phyloP scores from a whole-genome alignment of 306 rosid genomes.

The Prosopis cineraria region DNA sequence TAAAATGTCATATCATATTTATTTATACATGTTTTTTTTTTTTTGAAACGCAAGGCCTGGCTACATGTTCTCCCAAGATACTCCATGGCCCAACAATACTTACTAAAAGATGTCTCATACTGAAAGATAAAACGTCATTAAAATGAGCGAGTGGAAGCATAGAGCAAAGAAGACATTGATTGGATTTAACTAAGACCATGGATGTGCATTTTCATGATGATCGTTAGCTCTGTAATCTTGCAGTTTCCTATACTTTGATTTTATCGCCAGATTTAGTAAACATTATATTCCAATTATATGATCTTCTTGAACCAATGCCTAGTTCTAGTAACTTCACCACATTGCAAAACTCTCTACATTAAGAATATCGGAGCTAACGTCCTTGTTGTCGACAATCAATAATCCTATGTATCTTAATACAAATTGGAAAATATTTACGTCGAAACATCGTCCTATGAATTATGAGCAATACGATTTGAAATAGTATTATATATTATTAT shows the following conservation, averaged over 20 bases:
- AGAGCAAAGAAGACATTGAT: background rate
- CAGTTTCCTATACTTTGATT: background rate
- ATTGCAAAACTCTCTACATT: background rate
- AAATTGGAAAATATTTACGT: background rate
- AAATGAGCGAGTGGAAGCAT: no score
- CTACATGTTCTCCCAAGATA: no score
- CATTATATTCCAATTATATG: background rate
- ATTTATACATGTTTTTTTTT: no score
- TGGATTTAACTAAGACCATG: background rate
- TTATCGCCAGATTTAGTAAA: conserved; percentile 31
- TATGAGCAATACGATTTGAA: background rate
- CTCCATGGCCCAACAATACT: no score
- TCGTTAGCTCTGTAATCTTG: background rate
- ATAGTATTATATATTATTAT: background rate
- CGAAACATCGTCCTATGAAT: background rate
- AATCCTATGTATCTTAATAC: background rate
- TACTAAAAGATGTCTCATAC: background rate
- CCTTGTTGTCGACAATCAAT: background rate
- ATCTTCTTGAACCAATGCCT: background rate
- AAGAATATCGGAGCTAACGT: conserved; percentile 31
- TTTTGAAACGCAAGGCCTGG: no score
- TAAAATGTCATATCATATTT: no score
- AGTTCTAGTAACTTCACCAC: background rate
- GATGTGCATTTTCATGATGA: background rate
- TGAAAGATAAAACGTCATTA: background rate